phyloP scores from a whole-genome alignment of 2,329 filamentous ascomycete species.

The Plenodomus lindquistii region DNA sequence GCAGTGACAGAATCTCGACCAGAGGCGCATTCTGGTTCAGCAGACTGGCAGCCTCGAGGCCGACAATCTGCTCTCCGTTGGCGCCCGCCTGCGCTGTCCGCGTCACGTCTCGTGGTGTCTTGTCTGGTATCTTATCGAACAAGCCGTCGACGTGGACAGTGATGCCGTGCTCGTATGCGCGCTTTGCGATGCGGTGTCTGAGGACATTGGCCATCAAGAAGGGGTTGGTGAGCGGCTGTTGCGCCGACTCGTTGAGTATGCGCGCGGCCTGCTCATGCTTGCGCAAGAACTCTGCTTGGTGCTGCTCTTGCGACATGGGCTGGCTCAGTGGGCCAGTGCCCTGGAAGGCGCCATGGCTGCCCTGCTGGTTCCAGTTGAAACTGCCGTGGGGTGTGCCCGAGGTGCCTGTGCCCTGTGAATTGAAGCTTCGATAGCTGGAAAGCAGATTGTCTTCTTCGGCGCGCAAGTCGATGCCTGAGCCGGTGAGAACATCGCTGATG shows the following conservation, averaged over 20 bases:
- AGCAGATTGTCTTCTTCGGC: slow-evolving; percentile 85
- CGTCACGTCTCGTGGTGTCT: slow-evolving; percentile 32
- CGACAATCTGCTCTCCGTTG: slow-evolving; percentile 64
- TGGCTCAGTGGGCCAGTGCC: slow-evolving; percentile 52
- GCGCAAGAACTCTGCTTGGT: slow-evolving; percentile 66
- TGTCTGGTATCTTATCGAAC: slow-evolving; percentile 47
- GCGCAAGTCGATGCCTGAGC: slow-evolving; percentile 82
- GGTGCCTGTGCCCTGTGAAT: slow-evolving; percentile 41
- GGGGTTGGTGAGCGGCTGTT: slow-evolving; percentile 72
- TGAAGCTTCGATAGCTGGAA: slow-evolving; percentile 62
- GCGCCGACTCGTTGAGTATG: slow-evolving; percentile 61
- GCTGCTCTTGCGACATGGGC: slow-evolving; percentile 65
- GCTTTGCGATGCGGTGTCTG: slow-evolving; percentile 60
- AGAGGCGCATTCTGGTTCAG: slow-evolving; percentile 72
- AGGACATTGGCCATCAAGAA: slow-evolving; percentile 69
- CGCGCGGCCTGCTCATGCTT: slow-evolving; percentile 69
- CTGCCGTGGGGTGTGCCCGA: slow-evolving; percentile 48
- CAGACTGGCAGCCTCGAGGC: slow-evolving; percentile 62
- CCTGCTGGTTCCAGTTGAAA: slow-evolving; percentile 52
- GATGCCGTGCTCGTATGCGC: slow-evolving; percentile 62
- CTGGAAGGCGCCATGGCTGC: slow-evolving; percentile 44
- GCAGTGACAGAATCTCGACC: slow-evolving; percentile 78
- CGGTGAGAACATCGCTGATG: slow-evolving; percentile 79
- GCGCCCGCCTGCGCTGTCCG: slow-evolving; percentile 56
- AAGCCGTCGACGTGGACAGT: slow-evolving; percentile 62